Evolutionary conservation across 2,329 filamentous ascomycete species (phyloP), one percentile per base, ranked within the genome.

Genomic region (Trichophyton verrucosum): DNA sequence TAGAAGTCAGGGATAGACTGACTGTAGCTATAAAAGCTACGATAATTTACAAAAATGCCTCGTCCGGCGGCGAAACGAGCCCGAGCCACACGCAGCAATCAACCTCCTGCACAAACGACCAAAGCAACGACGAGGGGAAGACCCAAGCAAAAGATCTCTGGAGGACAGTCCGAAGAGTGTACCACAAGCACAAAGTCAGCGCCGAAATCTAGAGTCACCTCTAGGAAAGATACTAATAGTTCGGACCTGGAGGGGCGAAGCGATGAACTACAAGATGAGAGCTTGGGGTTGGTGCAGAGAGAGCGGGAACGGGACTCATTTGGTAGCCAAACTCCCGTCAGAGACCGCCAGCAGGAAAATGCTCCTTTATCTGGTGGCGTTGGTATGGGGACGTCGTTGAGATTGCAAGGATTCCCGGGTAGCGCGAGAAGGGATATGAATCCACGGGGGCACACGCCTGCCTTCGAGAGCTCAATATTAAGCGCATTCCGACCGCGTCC

Each of bases 401-500:
- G 51, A 1, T 15, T 55, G 13, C 55, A 57, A 17, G 55, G 33
- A 33, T 55, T 55, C 24, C 57, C 57, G 33, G 40, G 42, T n/a
- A 59, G 44, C 1, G 80, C 57, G 2, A 62, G 60, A 36, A 47
- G 51, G 51, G 64, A 65, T 59, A 40, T 57, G 7, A 64, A 60
- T 40, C 60, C 62, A 46, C 57, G 20, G 44, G 55, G 55, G 40
- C 40, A 57, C 15, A 77, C 75, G 7, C 75, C 75, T 44, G 72
- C 68, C 3, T 74, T 73, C 60, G 75, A 77, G 58, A 74, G 67
- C 59, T 77, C 75, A 2, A 69, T 77, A 59, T 61, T 77, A 60
- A 76, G 73, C 62, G 75, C 76, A 62, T 77, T 77, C 63, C 73
- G 75, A 59, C 70, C 73, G 42, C 68, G 76, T 36, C 72, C 75